phyloP scores from a whole-genome alignment of 1,139 yeast species.

The Magnusiomyces ingens region DNA sequence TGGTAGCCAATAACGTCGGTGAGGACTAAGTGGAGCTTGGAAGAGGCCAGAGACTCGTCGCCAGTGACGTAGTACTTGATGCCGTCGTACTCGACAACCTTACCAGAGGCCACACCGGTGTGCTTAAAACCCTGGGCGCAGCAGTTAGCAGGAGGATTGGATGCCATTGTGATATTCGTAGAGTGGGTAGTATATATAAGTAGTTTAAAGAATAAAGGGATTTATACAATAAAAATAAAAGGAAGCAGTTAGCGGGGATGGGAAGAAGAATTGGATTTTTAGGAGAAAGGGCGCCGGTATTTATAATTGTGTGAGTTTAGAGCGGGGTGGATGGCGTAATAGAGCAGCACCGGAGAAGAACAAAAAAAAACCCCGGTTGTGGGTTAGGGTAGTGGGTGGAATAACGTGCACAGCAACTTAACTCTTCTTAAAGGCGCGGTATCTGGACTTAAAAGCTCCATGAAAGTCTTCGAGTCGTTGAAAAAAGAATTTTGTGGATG shows the following conservation, averaged over 20 bases:
- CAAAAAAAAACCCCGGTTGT: no score
- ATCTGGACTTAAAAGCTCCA: no score
- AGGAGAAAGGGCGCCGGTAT: background rate
- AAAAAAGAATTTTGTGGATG: no score
- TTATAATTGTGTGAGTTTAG: no score
- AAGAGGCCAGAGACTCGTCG: slow-evolving; percentile 26
- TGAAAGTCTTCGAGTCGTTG: no score
- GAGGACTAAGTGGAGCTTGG: slow-evolving; percentile 49
- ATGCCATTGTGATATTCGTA: slow-evolving; percentile 24
- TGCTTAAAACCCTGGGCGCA: slow-evolving; percentile 28
- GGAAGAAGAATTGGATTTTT: background rate
- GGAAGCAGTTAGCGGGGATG: background rate
- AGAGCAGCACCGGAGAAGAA: no score
- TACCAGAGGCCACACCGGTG: slow-evolving; percentile 19
- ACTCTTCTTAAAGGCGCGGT: no score
- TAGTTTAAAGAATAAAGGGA: no score
- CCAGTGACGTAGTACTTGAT: slow-evolving; percentile 18
- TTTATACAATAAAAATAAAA: background rate
- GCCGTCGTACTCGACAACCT: slow-evolving; percentile 18
- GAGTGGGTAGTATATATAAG: no score
- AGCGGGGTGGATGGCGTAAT: no score
- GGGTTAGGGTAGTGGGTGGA: no score
- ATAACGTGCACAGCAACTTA: no score
- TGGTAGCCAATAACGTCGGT: slow-evolving; percentile 66
- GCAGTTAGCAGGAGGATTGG: slow-evolving; percentile 27